Evolutionary conservation across 164 flowering plant genomes (phyloP).

Genomic region (Akebia trifoliata): DNA sequence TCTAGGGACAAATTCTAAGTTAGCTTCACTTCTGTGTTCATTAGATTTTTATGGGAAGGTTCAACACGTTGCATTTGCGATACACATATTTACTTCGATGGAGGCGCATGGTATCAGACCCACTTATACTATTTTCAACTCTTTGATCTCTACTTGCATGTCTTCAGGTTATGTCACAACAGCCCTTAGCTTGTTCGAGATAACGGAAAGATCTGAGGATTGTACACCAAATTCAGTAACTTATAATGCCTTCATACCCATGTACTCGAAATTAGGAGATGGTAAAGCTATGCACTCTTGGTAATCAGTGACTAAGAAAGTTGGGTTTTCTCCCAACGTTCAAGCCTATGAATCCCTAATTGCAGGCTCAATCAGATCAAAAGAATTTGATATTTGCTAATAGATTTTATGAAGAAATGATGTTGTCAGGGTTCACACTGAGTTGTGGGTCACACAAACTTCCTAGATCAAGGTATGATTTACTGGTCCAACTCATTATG

Average conservation of each 20-base stretch:
- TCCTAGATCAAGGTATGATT: too few relatives aligned
- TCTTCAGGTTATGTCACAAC: constrained; percentile 29
- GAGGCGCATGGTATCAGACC: constrained; percentile 39
- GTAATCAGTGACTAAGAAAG: constrained; percentile 31
- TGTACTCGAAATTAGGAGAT: constrained; percentile 37
- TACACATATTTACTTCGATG: constrained; percentile 37
- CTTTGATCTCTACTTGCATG: constrained; percentile 38
- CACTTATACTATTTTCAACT: constrained; percentile 36
- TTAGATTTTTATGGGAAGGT: constrained; percentile 37
- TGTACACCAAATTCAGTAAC: constrained; percentile 40
- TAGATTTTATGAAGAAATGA: constrained; percentile 37
- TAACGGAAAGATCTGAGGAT: constrained; percentile 38
- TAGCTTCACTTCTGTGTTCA: too few relatives aligned
- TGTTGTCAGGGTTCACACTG: constrained; percentile 28
- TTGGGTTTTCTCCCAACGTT: constrained; percentile 32
- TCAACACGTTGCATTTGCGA: constrained; percentile 30
- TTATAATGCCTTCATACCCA: constrained; percentile 36
- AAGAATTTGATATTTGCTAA: constrained; percentile 30
- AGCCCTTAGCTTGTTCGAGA: constrained; percentile 50
- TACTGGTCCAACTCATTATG: too few relatives aligned
- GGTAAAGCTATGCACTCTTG: constrained; percentile 32
- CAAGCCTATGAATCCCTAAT: constrained; percentile 40
- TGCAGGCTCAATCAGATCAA: constrained; percentile 29
- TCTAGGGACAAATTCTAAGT: too few relatives aligned
- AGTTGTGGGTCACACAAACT: too few relatives aligned